A percentile compares a stretch with the other conserved stretches of the same genome.
These are phyloP conservation scores for Mortierella sp. DNA, from an alignment of 371 early-diverging fungal genomes.

Conservation along the genomic window DNA sequence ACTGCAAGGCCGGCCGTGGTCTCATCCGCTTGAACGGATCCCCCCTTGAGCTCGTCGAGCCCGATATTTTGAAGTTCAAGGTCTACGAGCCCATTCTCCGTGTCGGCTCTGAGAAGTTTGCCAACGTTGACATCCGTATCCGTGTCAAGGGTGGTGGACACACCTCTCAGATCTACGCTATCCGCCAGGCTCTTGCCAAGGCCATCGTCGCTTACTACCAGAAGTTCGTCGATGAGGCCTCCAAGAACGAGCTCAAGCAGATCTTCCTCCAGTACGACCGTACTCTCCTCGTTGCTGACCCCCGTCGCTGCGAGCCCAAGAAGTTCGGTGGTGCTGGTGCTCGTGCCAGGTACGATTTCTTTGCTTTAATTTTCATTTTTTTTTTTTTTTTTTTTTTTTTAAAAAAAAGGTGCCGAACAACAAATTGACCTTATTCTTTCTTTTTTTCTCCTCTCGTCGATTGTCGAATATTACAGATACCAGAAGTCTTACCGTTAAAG, in stretches of 20 bases:
- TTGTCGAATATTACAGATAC: constrained; percentile 59
- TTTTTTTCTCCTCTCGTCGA: constrained; percentile 2
- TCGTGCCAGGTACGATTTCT: constrained; percentile 86
- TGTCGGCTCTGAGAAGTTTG: constrained; percentile 96
- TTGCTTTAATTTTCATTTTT: constrained; percentile 3
- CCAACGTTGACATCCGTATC: constrained; percentile 97
- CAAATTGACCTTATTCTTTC: background rate
- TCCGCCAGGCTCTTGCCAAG: constrained; percentile 99
- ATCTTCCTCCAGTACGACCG: constrained; percentile 97
- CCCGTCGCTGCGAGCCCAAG: constrained; percentile 99
- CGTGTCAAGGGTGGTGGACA: constrained; percentile 99
- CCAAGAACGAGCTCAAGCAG: constrained; percentile 99
- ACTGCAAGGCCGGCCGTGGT: constrained; percentile 98
- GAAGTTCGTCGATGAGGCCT: constrained; percentile 99
- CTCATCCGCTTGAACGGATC: constrained; percentile 98
- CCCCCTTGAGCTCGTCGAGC: constrained; percentile 96
- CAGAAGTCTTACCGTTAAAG: constrained; percentile 97
- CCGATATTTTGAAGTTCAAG: constrained; percentile 97
- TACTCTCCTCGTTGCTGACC: constrained; percentile 98
- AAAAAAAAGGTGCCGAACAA: background rate
- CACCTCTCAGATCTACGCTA: constrained; percentile 95
- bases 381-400: constrained; percentile 1
- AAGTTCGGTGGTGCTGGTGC: constrained; percentile 99
- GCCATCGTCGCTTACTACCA: constrained; percentile 99
- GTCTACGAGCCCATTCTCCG: constrained; percentile 98